phyloP scores from a whole-genome alignment of 1,139 yeast species.

The Zygosaccharomyces pseudobailii region DNA sequence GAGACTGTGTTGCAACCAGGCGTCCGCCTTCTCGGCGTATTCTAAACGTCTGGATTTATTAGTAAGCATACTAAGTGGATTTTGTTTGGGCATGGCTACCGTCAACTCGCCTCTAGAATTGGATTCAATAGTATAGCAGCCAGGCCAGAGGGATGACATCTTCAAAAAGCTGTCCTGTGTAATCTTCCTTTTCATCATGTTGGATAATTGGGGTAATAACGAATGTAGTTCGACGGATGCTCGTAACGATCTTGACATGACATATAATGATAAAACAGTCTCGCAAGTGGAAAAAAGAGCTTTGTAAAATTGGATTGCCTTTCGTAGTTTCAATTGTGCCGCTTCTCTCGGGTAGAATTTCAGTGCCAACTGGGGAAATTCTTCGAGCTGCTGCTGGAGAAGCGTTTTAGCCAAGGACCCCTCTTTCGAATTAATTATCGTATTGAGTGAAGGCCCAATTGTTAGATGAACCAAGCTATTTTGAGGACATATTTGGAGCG shows the following conservation, averaged over 20 bases:
- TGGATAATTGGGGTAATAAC: conserved; percentile 30
- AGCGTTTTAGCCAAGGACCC: conserved; percentile 14
- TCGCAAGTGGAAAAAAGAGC: conserved; percentile 25
- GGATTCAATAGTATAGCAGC: conserved; percentile 22
- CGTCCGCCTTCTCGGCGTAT: conserved; percentile 23
- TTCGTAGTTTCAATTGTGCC: conserved; percentile 13
- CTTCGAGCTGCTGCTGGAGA: conserved; percentile 21
- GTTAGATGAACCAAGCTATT: conserved; percentile 21
- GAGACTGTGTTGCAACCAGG: conserved; percentile 17
- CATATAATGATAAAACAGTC: conserved; percentile 27
- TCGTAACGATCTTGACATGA: conserved; percentile 21
- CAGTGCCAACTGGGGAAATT: conserved; percentile 24
- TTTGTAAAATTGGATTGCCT: conserved; percentile 19
- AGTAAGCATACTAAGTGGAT: conserved; percentile 17
- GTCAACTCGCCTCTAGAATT: conserved; percentile 24
- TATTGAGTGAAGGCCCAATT: conserved; percentile 20
- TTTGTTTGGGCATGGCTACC: conserved; percentile 18
- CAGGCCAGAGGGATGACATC: conserved; percentile 28
- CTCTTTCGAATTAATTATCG: conserved; percentile 5
- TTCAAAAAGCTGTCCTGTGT: conserved; percentile 18
- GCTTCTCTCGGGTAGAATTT: conserved; percentile 22
- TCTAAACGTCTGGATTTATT: conserved; percentile 27
- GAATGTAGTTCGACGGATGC: conserved; percentile 21
- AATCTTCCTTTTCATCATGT: conserved; percentile 24
- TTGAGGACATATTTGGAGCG: conserved; percentile 21